Base-by-base conservation (phyloP, 768 basidiomycete genomes). In the Lepiota brunneoincarnata region DNA sequence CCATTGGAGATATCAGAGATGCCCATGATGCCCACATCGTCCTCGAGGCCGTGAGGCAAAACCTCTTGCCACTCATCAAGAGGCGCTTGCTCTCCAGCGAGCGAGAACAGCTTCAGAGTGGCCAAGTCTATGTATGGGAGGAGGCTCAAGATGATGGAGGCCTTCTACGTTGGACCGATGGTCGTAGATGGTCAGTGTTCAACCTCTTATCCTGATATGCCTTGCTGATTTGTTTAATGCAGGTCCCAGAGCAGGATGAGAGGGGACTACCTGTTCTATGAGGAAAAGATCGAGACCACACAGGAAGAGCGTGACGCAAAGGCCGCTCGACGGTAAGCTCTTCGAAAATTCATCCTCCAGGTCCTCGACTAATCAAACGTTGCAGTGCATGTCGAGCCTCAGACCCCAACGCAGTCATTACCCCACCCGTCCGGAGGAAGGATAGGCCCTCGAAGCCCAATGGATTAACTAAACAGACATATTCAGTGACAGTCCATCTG, bases 191-290 rank as follows among this genome's bases (percentile, higher is more conserved):
- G 89, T 84, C 43, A 72, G 52, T 20, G 23, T 49, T 31, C 18
- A 37, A 17, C 49, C 43, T 15, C 34, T 15, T 23, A 15, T 17
- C 34, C n/a, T 4, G 37, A 11, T 46, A 18, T n/a, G 28, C 12
- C 46, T 11, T 49, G 34, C 42, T 53, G 18, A 56, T 51, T 23
- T n/a, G 15, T 23, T 2, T 10, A n/a, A n/a, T 15, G 14, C 31
- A 90, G 89, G 88, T 91, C 89, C 1, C 89, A 91, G 65, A 91
- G 89, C 67, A 74, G 89, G 55, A 91, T 91, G 89, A 75, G 87
- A 21, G 88, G 84, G 18, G 89, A 88, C 64, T 91, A 89, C 63
- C 72, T 91, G 14, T 91, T 89, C 68, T 91, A 91, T 59, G 89
- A 90, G 63, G 88, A 90, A 66, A 90, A 90, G 63, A 83, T 89